Conservation (phyloP, 2,329 filamentous ascomycete genomes). For the Colletotrichum godetiae region DNA sequence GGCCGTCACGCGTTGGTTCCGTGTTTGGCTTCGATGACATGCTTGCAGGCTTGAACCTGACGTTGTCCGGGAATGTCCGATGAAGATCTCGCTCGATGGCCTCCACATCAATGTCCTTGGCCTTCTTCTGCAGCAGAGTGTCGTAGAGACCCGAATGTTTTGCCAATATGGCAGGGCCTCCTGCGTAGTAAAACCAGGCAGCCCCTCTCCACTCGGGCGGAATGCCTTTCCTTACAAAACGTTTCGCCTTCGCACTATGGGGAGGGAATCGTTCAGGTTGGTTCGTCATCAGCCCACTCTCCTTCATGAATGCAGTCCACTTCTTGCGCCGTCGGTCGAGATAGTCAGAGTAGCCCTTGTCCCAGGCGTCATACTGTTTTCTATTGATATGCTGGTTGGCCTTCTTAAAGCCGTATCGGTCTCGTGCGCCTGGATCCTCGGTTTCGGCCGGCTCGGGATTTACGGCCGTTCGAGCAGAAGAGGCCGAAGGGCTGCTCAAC, state of each 20-base stretch:
- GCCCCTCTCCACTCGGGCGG: conserved; percentile 94
- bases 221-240: conserved; percentile 92
- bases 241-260: conserved; percentile 84
- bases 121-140: conserved; percentile 71
- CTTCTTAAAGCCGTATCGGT: conserved; percentile 94
- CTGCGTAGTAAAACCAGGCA: conserved; percentile 97
- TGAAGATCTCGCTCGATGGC: conserved; percentile 95
- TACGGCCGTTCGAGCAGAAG: conserved; percentile 37
- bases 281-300: conserved; percentile 78
- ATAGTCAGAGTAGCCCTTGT: conserved; percentile 78
- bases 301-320: conserved; percentile 83
- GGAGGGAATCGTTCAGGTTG: conserved; percentile 82
- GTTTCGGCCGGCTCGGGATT: conserved; percentile 46
- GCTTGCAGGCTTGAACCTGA: conserved; percentile 80
- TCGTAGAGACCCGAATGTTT: conserved; percentile 84
- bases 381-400: conserved; percentile 81
- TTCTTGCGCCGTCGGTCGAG: conserved; percentile 81
- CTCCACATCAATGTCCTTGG: conserved; percentile 81
- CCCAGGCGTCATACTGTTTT: conserved; percentile 86
- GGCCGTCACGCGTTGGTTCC: conserved; percentile 23
- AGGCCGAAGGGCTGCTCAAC: conserved; percentile 23
- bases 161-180: conserved; percentile 81
- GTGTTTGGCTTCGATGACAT: conserved; percentile 43
- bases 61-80: conserved; percentile 94
- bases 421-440: conserved; percentile 67